Evolutionary conservation across 495 filamentous ascomycete genomes (phyloP), one percentile per base, ranked within the genome.

Genomic region (Lentithecium fluviatile): DNA sequence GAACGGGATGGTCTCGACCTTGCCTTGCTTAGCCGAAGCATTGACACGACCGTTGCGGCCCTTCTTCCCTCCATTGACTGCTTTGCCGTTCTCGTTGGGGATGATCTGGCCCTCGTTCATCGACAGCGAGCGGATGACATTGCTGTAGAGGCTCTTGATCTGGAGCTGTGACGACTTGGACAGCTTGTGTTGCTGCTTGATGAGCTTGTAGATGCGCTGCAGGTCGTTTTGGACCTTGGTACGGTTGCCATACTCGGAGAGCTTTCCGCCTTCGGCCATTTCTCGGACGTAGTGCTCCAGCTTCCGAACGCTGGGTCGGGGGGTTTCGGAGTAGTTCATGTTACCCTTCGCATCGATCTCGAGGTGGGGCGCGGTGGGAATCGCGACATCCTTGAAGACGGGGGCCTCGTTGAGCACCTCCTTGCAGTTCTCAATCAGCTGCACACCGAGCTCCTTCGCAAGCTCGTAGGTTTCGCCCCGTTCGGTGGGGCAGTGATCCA

Each of bases 81-180:
- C 81, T 58, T 79, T 80, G 12, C 76, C 74, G 55, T 86, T 89
- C 70, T 95, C 90, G 68, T 85, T 85, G 23, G 90, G 88, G 65
- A 97, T 86, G 65, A 98, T 98, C 71, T 97, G 94, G 72, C 85
- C 90, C 75, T 98, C 95, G 65, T 95, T 97, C 94, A 98, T 97
- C 40, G 85, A 86, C 17, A 98, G 78, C 12, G 93, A 94, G 52
- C 91, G 89, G 65, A 96, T 83, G 56, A 98, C 89, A 60, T 97
- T 91, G 69, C 86, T 88, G 76, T 98, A 98, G 12, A 98, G 79
- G 34, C 83, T 80, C 80, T 95, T 96, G 78, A 98, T 96, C 74
- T 98, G 88, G 17, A 96, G 81, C 67, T 97, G 90, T 0, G 94
- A 92, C 3, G 89, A 85, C 76, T 96, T 97, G 45, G 93, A 94